Conservation (phyloP, 352 stramenopile species). For the Aphanomyces astaci region DNA sequence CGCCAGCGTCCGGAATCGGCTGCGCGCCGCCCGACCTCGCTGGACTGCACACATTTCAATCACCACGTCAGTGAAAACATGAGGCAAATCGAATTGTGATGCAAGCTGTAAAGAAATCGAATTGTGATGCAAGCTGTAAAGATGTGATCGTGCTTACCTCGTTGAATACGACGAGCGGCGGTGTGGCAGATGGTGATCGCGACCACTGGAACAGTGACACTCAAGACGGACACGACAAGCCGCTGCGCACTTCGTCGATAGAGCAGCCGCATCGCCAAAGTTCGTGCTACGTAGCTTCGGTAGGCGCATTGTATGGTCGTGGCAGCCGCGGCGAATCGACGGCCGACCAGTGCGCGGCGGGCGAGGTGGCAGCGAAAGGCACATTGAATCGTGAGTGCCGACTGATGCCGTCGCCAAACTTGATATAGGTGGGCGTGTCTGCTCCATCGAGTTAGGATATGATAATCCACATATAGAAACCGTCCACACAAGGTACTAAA, state of each 20-base stretch:
- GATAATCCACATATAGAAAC: too few relatives aligned
- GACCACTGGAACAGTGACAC: background rate
- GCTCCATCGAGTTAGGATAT: background rate
- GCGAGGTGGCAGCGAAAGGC: constrained; percentile 10
- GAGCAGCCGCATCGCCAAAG: background rate
- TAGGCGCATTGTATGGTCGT: background rate
- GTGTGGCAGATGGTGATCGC: background rate
- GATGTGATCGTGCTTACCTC: background rate
- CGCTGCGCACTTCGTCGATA: background rate
- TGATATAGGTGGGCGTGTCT: background rate
- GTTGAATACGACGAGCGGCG: constrained; percentile 9
- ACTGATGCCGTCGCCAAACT: background rate
- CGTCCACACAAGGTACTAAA: too few relatives aligned
- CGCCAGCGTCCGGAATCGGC: constrained; percentile 1
- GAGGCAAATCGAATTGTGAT: too few relatives aligned
- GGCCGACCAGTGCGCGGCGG: background rate
- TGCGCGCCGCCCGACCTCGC: constrained; percentile 9
- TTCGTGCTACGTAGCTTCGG: background rate
- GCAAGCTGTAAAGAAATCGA: too few relatives aligned
- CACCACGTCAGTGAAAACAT: background rate
- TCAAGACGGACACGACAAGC: background rate
- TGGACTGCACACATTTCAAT: background rate
- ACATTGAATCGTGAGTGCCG: constrained; percentile 4
- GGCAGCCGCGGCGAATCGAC: background rate
- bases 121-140: too few relatives aligned